Evolutionary conservation across 1,139 yeast genomes (phyloP), one percentile per base, ranked within the genome.

Genomic region (Saccharomyces hybrid): DNA sequence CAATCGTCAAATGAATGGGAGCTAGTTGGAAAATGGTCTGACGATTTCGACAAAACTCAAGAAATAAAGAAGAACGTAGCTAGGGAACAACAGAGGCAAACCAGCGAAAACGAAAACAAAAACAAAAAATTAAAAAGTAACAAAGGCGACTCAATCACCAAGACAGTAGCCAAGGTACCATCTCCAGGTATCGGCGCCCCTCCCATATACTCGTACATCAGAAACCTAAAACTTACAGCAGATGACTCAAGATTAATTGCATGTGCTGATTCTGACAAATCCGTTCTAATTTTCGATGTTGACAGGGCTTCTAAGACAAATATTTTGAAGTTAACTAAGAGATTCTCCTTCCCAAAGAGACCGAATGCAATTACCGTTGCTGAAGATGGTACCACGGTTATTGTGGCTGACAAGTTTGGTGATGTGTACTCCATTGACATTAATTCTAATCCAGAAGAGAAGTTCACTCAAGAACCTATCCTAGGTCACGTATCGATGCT

Each of bases 401-500:
- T 90, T 2, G 79, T 90, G 23, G 97, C 96, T n/a, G 99, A 95
- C 70, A 95, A 93, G 73, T 93, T 91, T 68, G 99, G 99, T 50
- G 99, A 95, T 71, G 97, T 90, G 5, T 93, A 88, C 67, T 69
- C 78, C 1, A 77, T 86, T 20, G 70, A 76, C 5, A 71, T 84
- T 14, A 63, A 65, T 47, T 47, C 38, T 2, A 60, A 57, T 11
- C 63, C 57, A 2, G 46, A 61, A 1, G 60, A 57, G 3, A 60
- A 62, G 9, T 60, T 65, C 20, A 64, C 62, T 50, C 68, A 69
- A 1, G 74, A 71, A 47, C 97, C 98, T 2, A 78, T 91, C 7
- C 75, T 91, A 57, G 99, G 99, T 3, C 99, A 95, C 71, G 98
- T 95, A 3, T 91, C 98, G 3, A 89, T 95, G 97, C 78, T 95